phyloP scores from a whole-genome alignment of 768 basidiomycete genomes.

The Suillus decipiens region DNA sequence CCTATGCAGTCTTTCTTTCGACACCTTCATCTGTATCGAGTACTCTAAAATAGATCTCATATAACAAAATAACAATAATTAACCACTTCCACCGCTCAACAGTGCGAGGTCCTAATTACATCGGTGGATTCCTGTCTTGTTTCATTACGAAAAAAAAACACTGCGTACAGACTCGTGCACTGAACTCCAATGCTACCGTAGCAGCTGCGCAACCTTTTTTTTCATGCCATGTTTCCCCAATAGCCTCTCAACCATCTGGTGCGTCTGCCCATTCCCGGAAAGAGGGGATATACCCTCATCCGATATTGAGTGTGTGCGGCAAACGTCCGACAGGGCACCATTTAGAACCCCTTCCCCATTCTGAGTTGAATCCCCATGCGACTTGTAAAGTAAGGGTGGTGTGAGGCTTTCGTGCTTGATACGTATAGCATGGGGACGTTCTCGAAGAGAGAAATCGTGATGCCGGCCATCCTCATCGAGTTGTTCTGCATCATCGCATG shows the following conservation, averaged over 20 bases:
- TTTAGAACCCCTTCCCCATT: not conserved
- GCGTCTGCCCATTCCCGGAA: conserved; percentile 13
- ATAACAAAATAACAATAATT: not conserved
- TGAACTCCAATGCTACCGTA: conserved; percentile 12
- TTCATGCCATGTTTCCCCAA: conserved; percentile 21
- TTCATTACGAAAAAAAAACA: not conserved
- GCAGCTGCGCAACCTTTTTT: conserved; percentile 15
- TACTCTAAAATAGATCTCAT: not conserved
- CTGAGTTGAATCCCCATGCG: not conserved
- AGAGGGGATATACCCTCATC: not conserved
- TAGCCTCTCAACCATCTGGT: conserved; percentile 15
- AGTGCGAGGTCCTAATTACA: not conserved
- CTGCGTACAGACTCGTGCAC: not conserved
- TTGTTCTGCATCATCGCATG: not conserved
- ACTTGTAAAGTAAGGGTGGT: not conserved
- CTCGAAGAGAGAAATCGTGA: conserved; percentile 17
- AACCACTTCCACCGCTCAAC: not conserved
- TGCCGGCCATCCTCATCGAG: not conserved
- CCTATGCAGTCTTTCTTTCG: not conserved
- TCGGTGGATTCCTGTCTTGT: not conserved
- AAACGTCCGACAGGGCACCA: no score
- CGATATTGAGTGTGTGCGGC: not conserved
- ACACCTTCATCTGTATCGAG: not conserved
- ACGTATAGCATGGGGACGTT: not conserved
- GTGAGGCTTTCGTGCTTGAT: not conserved